Base-by-base conservation (phyloP, 495 filamentous ascomycete genomes). In the Choiromyces venosus region DNA sequence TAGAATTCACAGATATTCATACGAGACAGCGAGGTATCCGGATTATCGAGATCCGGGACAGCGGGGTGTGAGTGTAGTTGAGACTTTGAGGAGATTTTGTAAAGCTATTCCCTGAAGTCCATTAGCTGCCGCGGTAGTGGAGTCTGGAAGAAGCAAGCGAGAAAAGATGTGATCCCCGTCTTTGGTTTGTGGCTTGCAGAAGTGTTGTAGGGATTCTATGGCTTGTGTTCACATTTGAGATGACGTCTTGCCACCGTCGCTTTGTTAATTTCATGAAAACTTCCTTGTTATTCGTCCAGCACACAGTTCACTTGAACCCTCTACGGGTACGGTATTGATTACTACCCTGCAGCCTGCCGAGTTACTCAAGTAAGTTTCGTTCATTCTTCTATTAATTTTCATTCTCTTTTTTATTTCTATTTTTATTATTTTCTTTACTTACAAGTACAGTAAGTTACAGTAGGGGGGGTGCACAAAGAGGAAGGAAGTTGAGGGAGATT, bases 231-330 rank as follows among this genome's bases (percentile, higher is more conserved):
- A 10, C 52, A 33, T 61, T 52, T 69, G 66, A 61, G 67, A 77
- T 77, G 75, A 77, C 75, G 75, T 77, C 35, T 77, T 72, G 37
- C 39, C 71, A 71, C 52, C 52, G 52, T 70, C 65, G 39, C 68
- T 71, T 68, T 56, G 67, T 76, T 52, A 40, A 66, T 75, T 66
- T 69, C 65, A 68, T 66, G 39, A 66, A 56, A 66, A 69, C 25
- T 42, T 40, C 52, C 66, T 42, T 67, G 69, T 67, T 61, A 76
- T 77, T 77, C 37, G 75, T 77, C 75, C 75, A 77, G 75, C 74
- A 29, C 75, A 77, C 40, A 67, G 66, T 40, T 77, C 69, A 66
- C 40, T 56, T 64, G 52, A 33, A 33, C 25, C 25, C 52, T 33
- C 52, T 33, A 61, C 52, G 21, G 2, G 42, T 21, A n/a, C 14